Evolutionary conservation across 2,329 filamentous ascomycete genomes (phyloP).

Genomic region (Coleophoma crateriformis): DNA sequence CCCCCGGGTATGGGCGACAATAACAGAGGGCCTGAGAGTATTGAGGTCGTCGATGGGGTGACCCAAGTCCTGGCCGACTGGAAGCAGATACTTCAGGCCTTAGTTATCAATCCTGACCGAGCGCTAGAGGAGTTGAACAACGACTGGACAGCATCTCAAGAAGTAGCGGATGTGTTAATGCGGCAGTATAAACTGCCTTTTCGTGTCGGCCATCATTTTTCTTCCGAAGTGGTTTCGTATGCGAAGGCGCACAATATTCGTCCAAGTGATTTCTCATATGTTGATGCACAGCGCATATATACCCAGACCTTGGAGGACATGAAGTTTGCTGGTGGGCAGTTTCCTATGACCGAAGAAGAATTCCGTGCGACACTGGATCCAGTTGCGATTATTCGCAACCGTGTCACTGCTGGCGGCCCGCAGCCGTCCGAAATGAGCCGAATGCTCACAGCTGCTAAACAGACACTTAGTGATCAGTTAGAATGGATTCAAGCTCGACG

Average conservation of each 20-base stretch:
- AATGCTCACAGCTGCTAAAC: not conserved
- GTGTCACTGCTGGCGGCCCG: conserved; percentile 2
- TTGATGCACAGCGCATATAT: conserved; percentile 3
- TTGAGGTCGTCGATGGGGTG: not conserved
- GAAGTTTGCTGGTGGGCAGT: not conserved
- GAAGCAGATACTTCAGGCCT: conserved; percentile 1
- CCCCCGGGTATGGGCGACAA: conserved; percentile 1
- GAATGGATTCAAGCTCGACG: not conserved
- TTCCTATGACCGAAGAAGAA: conserved; percentile 2
- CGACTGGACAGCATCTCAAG: conserved; percentile 1
- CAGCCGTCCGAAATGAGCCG: conserved; percentile 1
- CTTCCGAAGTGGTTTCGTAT: not conserved
- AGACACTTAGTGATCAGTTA: not conserved
- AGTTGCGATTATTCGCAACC: conserved; percentile 1
- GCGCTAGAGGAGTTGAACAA: conserved; percentile 1
- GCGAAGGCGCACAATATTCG: conserved; percentile 1
- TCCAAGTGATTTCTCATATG: conserved; percentile 1
- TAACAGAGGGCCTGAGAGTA: not conserved
- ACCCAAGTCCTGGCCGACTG: not conserved
- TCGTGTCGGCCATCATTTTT: conserved; percentile 4
- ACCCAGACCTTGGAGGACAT: not conserved
- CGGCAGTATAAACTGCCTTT: conserved; percentile 4
- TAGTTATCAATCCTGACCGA: conserved; percentile 1
- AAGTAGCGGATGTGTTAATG: conserved; percentile 2
- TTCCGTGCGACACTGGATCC: conserved; percentile 2